Conservation (phyloP, 805 yeast genomes). For the Starmerella kuoi region DNA sequence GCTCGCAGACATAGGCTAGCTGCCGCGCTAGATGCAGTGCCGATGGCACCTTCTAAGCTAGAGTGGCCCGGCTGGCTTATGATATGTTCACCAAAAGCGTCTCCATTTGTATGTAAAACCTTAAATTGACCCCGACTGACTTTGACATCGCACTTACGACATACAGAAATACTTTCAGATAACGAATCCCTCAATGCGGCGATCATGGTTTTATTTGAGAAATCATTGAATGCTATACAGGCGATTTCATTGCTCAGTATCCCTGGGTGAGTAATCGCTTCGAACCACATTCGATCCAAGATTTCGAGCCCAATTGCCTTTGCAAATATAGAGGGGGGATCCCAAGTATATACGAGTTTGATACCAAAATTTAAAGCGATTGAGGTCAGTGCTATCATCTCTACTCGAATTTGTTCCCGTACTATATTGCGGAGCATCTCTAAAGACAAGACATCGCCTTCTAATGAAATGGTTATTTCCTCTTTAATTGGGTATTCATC, state of each 20-base stretch:
- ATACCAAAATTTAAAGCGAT: background rate
- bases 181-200: constrained; percentile 2
- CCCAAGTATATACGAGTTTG: constrained; percentile 20
- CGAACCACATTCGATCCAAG: constrained; percentile 17
- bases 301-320: constrained; percentile 7
- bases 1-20: constrained; percentile 13
- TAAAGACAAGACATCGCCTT: constrained; percentile 9
- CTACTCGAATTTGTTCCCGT: constrained; percentile 13
- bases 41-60: constrained; percentile 22
- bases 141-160: constrained; percentile 2
- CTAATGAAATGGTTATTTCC: background rate
- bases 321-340: constrained; percentile 22
- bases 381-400: constrained; percentile 5
- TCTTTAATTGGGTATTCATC: background rate
- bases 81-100: constrained; percentile 21
- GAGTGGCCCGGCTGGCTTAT: constrained; percentile 15
- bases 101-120: constrained; percentile 21
- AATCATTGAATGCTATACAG: constrained; percentile 19
- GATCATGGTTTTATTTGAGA: constrained; percentile 12
- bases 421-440: constrained; percentile 14
- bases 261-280: constrained; percentile 10
- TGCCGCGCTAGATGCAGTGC: constrained; percentile 17
- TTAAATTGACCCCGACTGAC: background rate
- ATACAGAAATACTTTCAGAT: background rate
- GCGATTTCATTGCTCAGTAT: constrained; percentile 5